phyloP scores from a whole-genome alignment of 2,329 filamentous ascomycete species.

The Salinomyces thailandicus region DNA sequence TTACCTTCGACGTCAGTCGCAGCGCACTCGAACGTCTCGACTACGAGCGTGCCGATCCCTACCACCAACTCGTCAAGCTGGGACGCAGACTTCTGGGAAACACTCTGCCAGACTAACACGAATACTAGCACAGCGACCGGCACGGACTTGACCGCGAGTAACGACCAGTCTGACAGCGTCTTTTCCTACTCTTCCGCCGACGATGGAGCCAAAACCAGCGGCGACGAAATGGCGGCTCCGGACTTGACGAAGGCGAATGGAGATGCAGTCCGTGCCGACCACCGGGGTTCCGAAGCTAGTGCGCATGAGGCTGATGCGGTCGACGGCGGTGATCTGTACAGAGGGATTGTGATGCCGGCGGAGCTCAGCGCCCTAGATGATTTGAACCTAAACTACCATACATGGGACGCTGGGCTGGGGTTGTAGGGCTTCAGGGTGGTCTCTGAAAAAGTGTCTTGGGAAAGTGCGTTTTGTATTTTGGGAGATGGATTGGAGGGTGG shows the following conservation, averaged over 20 bases:
- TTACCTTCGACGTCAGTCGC: conserved; percentile 30
- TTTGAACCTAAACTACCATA: background rate
- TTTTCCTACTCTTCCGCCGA: conserved; percentile 1
- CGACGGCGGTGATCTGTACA: conserved; percentile 12
- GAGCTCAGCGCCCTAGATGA: conserved; percentile 1
- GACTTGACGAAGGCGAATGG: background rate
- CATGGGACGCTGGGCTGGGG: conserved; percentile 1
- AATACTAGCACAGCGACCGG: conserved; percentile 2
- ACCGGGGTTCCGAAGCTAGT: background rate
- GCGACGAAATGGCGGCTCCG: conserved; percentile 5
- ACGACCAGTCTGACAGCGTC: conserved; percentile 2
- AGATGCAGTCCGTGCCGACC: background rate
- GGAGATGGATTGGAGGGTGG: too few relatives aligned
- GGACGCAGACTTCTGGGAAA: conserved; percentile 3
- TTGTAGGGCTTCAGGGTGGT: too few relatives aligned
- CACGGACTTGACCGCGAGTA: background rate
- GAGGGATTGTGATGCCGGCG: conserved; percentile 21
- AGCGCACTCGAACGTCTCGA: conserved; percentile 5
- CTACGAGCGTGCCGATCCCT: conserved; percentile 15
- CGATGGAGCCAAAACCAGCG: conserved; percentile 9
- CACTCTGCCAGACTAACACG: conserved; percentile 4
- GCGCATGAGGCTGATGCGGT: background rate
- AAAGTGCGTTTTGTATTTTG: too few relatives aligned
- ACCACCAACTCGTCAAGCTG: conserved; percentile 2
- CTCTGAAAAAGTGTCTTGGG: too few relatives aligned